These are phyloP conservation scores for Aeminium ludgeri DNA, from an alignment of 495 filamentous ascomycete species.

Conservation along the genomic window DNA sequence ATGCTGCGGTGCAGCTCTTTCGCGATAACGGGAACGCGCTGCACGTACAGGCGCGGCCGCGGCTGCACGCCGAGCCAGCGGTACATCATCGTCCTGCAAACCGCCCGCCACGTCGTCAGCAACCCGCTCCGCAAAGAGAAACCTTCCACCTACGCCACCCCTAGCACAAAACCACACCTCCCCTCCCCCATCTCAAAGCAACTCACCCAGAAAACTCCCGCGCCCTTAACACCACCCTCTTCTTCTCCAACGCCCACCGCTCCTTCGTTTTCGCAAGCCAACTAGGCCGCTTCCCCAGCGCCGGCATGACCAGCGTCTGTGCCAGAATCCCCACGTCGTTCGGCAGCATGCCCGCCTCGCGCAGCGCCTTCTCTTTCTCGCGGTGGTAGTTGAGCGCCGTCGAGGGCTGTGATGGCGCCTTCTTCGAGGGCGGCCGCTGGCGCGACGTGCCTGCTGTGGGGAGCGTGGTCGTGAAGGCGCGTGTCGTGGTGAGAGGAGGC, in stretches of 20 bases:
- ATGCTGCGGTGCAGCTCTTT: slow-evolving; percentile 47
- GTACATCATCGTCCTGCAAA: slow-evolving; percentile 17
- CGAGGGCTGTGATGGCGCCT: not conserved
- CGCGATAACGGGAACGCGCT: slow-evolving; percentile 32
- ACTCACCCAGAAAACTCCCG: slow-evolving; percentile 1
- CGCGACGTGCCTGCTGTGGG: too few species aligned
- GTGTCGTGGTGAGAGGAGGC: too few species aligned
- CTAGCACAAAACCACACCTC: too few species aligned
- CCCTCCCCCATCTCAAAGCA: too few species aligned
- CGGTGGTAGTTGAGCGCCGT: not conserved
- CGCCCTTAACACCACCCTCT: slow-evolving; percentile 5
- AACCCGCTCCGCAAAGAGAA: not conserved
- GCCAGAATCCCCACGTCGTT: slow-evolving; percentile 11
- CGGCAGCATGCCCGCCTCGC: slow-evolving; percentile 1
- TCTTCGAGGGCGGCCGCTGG: not conserved
- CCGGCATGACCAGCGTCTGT: slow-evolving; percentile 15
- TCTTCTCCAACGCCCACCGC: slow-evolving; percentile 12
- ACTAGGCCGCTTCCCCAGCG: slow-evolving; percentile 7
- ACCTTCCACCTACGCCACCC: too few species aligned
- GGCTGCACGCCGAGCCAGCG: slow-evolving; percentile 31
- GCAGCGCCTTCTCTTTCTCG: not conserved
- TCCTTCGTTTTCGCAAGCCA: slow-evolving; percentile 1
- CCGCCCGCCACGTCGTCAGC: not conserved
- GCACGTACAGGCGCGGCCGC: slow-evolving; percentile 27
- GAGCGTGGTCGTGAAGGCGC: too few species aligned